Evolutionary conservation across 352 stramenopile species (phyloP), one percentile per base, ranked within the genome.

Genomic region (Globisporangium spiculum): DNA sequence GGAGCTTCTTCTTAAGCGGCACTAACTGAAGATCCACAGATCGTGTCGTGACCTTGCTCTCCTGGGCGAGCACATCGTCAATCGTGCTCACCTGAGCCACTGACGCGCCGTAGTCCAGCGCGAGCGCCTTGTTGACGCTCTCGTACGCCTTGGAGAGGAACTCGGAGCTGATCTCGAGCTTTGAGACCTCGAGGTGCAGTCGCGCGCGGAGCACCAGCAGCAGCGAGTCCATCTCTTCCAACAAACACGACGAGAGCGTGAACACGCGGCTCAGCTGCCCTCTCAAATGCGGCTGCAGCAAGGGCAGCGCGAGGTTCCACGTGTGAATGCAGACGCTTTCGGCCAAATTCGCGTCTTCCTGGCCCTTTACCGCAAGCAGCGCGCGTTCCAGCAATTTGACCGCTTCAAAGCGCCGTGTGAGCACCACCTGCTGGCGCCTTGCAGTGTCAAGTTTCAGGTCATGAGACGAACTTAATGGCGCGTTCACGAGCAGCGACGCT

Each of bases 211-310:
- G 76, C 27, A 75, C 75, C 16, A 95, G 66, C 5, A 97, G 66
- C n/a, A 95, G 66, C 8, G 90, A 97, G 41, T 96, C 78, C 0
- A 95, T 56, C 18, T 96, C 86, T 65, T 96, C 84, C 12, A 98
- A 68, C 0, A 80, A 70, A 0, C 72, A 71, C 9, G 84, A 77
- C 0, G 88, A 85, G 6, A 94, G 59, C 20, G 73, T 69, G 48
- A 97, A 92, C 10, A 93, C 65, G 5, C 90, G 84, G n/a, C 77
- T 70, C 2, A 97, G 72, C 41, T 97, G 75, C 20, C 64, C 82
- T 5, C 88, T 75, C 20, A 92, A 66, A n/a, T 91, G 75, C 4
- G 79, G 81, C 52, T 96, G 83, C 10, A 97, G 66, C 48, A 98
- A 67, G 24, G 90, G 88, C 1, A 95, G 59, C 8, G 84, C 81